These are phyloP conservation scores for Solanum chilense DNA, from an alignment of 257 asterid species.

Conservation along the genomic window DNA sequence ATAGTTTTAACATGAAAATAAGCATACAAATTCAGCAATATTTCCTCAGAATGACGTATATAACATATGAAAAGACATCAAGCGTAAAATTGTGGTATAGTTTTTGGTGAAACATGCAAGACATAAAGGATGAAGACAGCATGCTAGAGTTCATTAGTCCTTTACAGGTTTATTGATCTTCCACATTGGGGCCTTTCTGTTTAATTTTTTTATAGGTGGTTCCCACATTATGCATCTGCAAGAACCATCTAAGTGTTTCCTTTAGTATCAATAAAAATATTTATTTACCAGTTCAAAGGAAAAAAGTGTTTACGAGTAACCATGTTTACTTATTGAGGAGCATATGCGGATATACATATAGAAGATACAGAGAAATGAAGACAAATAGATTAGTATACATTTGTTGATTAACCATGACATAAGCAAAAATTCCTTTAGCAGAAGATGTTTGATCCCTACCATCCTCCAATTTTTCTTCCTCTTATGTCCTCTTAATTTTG, in stretches of 20 bases:
- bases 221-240: neutral
- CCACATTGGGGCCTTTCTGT: neutral
- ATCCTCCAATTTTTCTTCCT: neutral
- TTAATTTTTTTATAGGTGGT: neutral
- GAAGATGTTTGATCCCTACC: neutral
- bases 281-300: neutral
- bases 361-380: neutral
- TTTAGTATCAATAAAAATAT: neutral
- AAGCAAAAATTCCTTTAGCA: neutral
- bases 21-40: neutral
- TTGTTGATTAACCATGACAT: neutral
- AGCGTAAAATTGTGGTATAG: neutral
- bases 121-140: neutral
- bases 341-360: neutral
- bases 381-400: neutral
- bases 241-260: neutral
- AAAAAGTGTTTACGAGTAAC: neutral
- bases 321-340: neutral
- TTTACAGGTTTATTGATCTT: neutral
- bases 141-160: neutral
- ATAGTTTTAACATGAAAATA: neutral
- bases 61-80: neutral
- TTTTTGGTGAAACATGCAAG: neutral
- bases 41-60: neutral
- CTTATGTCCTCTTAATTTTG: neutral